Conservation (phyloP, 2,329 filamentous ascomycete species). For the Fusarium tricinctum region DNA sequence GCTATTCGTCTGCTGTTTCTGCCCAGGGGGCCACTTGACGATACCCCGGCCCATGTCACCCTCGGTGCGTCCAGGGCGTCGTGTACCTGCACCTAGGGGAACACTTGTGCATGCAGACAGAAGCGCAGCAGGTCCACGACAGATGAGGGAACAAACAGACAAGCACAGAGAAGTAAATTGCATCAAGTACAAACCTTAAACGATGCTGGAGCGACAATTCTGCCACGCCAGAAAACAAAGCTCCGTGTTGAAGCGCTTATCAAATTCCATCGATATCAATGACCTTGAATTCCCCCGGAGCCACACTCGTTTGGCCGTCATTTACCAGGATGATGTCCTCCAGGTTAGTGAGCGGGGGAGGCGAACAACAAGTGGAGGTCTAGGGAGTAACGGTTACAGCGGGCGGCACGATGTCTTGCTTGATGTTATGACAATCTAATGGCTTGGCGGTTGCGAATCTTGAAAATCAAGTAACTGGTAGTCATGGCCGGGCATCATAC, state of each 20-base stretch:
- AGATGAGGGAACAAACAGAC: constrained; percentile 30
- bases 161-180: constrained; percentile 20
- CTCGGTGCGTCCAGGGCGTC: constrained; percentile 24
- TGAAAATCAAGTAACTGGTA: constrained; percentile 18
- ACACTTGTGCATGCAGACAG: constrained; percentile 45
- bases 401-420: constrained; percentile 49
- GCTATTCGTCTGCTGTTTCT: constrained; percentile 47
- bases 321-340: constrained; percentile 29
- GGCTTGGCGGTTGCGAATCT: constrained; percentile 29
- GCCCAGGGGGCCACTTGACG: constrained; percentile 13
- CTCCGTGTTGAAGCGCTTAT: not conserved
- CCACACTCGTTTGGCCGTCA: constrained; percentile 6
- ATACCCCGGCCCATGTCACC: constrained; percentile 38
- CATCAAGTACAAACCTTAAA: constrained; percentile 7
- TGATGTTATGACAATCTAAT: constrained; percentile 36
- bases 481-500: constrained; percentile 13
- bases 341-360: constrained; percentile 44
- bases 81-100: constrained; percentile 48
- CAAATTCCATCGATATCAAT: constrained; percentile 7
- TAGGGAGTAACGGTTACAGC: constrained; percentile 44
- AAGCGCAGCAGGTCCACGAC: constrained; percentile 35
- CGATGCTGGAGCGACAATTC: constrained; percentile 21
- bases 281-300: constrained; percentile 14
- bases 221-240: not conserved
- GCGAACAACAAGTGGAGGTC: constrained; percentile 45